These are phyloP conservation scores for Secale cereale DNA, from an alignment of 176 grass and related monocot species.

Conservation along the genomic window DNA sequence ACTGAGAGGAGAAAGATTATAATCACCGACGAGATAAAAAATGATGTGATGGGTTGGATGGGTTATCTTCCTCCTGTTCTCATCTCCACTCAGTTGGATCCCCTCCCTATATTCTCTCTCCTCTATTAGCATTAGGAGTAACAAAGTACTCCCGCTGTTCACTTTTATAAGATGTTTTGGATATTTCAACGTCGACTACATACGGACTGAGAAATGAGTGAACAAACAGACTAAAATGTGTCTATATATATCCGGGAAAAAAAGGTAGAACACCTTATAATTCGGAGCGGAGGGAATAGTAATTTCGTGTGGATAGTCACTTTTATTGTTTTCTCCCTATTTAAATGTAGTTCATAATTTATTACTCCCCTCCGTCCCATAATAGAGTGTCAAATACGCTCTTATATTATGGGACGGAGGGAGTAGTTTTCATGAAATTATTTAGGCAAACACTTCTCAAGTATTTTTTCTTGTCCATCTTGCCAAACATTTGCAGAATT, in stretches of 20 bases:
- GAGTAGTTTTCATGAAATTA: neutral
- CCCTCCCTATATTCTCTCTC: neutral
- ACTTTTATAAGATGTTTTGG: no score
- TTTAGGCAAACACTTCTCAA: neutral
- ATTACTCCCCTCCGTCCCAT: no score
- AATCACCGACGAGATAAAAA: neutral
- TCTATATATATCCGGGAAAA: no score
- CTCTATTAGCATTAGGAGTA: neutral
- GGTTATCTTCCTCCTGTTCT: neutral
- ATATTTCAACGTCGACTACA: no score
- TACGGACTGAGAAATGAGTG: no score
- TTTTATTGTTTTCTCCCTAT: neutral
- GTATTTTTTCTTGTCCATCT: neutral
- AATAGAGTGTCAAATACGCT: no score
- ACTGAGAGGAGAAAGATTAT: neutral
- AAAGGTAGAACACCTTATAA: no score
- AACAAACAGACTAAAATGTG: no score
- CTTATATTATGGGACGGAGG: no score
- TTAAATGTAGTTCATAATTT: neutral
- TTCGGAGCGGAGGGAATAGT: no score
- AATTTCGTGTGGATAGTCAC: neutral
- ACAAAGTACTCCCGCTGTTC: neutral
- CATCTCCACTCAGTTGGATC: neutral
- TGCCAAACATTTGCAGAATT: neutral
- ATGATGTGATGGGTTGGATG: neutral